These are phyloP conservation scores for Laetiporus sulphureus DNA, from an alignment of 1,284 basidiomycete genomes.

Conservation along the genomic window DNA sequence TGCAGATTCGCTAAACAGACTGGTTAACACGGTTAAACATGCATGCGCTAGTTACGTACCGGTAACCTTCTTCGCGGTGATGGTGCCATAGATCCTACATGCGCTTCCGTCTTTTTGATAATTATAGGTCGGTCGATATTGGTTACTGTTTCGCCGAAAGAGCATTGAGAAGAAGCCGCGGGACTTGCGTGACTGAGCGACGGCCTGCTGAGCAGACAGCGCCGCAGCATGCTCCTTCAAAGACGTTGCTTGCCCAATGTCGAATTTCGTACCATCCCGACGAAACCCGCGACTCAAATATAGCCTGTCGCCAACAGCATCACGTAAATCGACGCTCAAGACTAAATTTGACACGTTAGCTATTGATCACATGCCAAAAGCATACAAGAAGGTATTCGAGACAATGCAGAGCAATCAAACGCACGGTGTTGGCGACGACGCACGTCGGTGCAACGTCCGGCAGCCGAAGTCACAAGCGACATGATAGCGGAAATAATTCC, in stretches of 20 bases:
- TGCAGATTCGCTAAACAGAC: slow-evolving; percentile 68
- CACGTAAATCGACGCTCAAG: slow-evolving; percentile 85
- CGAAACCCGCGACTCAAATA: slow-evolving; percentile 81
- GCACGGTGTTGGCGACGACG: too few species aligned
- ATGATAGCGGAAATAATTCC: background rate
- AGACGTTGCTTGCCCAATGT: slow-evolving; percentile 73
- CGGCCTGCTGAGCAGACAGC: slow-evolving; percentile 62
- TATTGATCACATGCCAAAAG: background rate
- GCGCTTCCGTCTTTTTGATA: slow-evolving; percentile 62
- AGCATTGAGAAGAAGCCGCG: slow-evolving; percentile 61
- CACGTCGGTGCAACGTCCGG: too few species aligned
- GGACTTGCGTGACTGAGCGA: slow-evolving; percentile 63
- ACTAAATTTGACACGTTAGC: slow-evolving; percentile 10
- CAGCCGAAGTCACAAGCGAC: too few species aligned
- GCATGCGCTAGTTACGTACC: slow-evolving; percentile 31
- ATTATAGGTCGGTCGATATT: slow-evolving; percentile 68
- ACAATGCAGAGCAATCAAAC: background rate
- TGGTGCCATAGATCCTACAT: slow-evolving; percentile 82
- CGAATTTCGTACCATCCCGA: slow-evolving; percentile 85
- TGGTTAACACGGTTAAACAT: background rate
- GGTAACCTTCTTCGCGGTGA: slow-evolving; percentile 88
- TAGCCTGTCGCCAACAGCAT: slow-evolving; percentile 87
- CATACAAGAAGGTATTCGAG: background rate
- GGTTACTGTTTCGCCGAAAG: slow-evolving; percentile 34
- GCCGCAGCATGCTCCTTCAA: slow-evolving; percentile 65